A percentile compares a stretch with the other conserved stretches of the same genome.
phyloP scores from a whole-genome alignment of 73 alveolate genomes.

The Paramecium caudatum region DNA sequence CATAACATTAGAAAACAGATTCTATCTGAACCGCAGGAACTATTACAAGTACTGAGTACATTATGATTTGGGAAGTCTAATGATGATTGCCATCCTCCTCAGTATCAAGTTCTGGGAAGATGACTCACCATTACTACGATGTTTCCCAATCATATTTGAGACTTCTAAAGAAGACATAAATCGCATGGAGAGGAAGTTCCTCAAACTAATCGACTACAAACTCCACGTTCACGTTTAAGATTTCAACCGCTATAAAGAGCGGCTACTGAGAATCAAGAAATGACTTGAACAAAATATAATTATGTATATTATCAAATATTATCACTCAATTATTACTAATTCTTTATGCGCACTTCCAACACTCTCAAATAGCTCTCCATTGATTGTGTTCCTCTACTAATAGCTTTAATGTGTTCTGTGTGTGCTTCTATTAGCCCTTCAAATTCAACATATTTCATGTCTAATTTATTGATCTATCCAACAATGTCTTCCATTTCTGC shows the following conservation, averaged over 20 bases:
- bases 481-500: constrained; percentile 22
- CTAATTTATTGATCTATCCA: constrained; percentile 9
- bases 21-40: constrained; percentile 19
- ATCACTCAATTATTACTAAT: background rate
- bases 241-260: background rate
- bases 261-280: constrained; percentile 8
- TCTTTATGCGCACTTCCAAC: constrained; percentile 19
- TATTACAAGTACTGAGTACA: constrained; percentile 1
- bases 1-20: background rate
- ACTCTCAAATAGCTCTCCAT: constrained; percentile 33
- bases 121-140: background rate
- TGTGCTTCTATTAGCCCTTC: constrained; percentile 34
- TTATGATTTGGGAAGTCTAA: constrained; percentile 10
- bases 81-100: background rate
- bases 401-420: constrained; percentile 36
- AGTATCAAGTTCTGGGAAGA: constrained; percentile 12
- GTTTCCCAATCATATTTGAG: constrained; percentile 24
- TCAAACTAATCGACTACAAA: background rate
- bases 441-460: constrained; percentile 43
- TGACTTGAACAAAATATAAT: background rate
- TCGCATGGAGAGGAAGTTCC: background rate
- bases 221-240: background rate
- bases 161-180: background rate
- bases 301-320: background rate
- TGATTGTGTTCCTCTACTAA: constrained; percentile 18